A percentile compares a stretch with the other conserved stretches of the same genome.
Conservation (phyloP, 441 rosid species). For the California macrophylla region DNA sequence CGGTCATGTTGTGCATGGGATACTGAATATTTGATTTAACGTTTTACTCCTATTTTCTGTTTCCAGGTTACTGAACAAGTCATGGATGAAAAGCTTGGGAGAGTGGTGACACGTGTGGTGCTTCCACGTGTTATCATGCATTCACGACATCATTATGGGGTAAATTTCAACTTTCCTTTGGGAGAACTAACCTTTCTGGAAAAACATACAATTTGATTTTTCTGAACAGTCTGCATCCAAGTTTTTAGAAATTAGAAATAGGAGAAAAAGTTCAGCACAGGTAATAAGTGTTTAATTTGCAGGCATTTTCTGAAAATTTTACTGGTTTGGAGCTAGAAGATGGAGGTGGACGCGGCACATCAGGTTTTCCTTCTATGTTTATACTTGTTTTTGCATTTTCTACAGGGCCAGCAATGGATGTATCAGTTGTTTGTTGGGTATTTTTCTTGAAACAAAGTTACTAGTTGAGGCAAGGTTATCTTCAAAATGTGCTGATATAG, state of each 20-base stretch:
- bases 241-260: conserved; percentile 1
- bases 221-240: neutral
- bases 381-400: neutral
- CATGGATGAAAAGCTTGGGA: conserved; percentile 90
- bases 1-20: neutral
- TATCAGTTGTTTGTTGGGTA: neutral
- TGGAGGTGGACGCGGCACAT: conserved; percentile 99
- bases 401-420: neutral
- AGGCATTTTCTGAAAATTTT: conserved; percentile 91
- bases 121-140: conserved; percentile 96
- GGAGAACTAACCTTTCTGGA: too few relatives aligned
- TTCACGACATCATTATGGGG: conserved; percentile 93
- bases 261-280: conserved; percentile 7
- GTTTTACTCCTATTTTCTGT: conserved; percentile 2
- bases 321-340: conserved; percentile 97
- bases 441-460: neutral
- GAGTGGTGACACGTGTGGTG: conserved; percentile 83
- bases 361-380: conserved; percentile 36
- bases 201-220: neutral
- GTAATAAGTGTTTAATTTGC: conserved; percentile 23
- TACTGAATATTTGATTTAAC: neutral
- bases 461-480: neutral
- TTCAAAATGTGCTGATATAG: neutral
- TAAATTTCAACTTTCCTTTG: conserved; percentile 17
- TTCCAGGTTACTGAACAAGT: conserved; percentile 77